A percentile compares a stretch with the other conserved stretches of the same genome.
Evolutionary conservation across 2,329 filamentous ascomycete genomes (phyloP).

Genomic region (Cercospora sp.): DNA sequence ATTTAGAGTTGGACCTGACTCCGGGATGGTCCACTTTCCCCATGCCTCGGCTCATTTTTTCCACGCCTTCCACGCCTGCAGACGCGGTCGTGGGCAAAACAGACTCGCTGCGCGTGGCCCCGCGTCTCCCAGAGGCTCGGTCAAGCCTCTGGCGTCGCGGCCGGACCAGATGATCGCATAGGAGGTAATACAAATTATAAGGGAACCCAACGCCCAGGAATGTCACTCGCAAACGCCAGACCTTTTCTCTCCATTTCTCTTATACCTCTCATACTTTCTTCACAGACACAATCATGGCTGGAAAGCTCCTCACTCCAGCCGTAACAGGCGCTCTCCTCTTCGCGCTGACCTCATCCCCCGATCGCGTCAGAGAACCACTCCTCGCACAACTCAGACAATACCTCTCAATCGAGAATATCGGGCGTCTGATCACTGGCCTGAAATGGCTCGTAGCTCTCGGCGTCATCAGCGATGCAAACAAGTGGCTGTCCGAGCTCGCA

Average conservation of each 20-base stretch:
- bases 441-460: constrained; percentile 40
- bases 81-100: not conserved
- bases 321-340: constrained; percentile 36
- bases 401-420: constrained; percentile 34
- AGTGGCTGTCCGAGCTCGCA: constrained; percentile 34
- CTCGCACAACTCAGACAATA: constrained; percentile 33
- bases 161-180: not conserved
- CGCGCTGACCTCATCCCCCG: constrained; percentile 35
- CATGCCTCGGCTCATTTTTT: constrained; percentile 3
- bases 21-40: not conserved
- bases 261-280: not conserved
- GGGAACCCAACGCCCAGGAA: not conserved
- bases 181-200: constrained; percentile 3
- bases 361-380: constrained; percentile 34
- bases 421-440: constrained; percentile 30
- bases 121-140: constrained; percentile 1
- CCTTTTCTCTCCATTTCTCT: not conserved
- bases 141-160: constrained; percentile 14
- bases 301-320: constrained; percentile 31
- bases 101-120: not conserved
- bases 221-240: not conserved
- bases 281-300: constrained; percentile 4
- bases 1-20: constrained; percentile 2
- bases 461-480: constrained; percentile 33
- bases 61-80: not conserved